A percentile compares a stretch with the other conserved stretches of the same genome.
Conservation (phyloP, 2,329 filamentous ascomycete genomes). For the Claviceps digitariae region DNA sequence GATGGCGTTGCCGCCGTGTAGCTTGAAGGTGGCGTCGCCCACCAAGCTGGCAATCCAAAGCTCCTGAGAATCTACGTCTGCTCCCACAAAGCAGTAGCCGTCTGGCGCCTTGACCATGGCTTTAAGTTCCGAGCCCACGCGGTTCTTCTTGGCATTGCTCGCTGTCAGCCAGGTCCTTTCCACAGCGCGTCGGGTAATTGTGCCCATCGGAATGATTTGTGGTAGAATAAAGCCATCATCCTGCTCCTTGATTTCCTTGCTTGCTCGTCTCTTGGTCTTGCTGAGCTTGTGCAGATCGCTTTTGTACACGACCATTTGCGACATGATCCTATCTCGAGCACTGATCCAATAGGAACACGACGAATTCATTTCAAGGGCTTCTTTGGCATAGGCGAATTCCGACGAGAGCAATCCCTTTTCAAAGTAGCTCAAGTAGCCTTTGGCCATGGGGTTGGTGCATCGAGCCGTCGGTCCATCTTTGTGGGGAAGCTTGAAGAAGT, state of each 20-base stretch:
- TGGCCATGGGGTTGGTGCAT: conserved; percentile 79
- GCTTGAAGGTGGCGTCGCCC: conserved; percentile 84
- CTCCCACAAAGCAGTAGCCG: conserved; percentile 88
- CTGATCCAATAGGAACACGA: conserved; percentile 99
- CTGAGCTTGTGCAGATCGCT: conserved; percentile 33
- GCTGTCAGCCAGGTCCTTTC: conserved; percentile 98
- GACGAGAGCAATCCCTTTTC: conserved; percentile 80
- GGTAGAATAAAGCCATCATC: conserved; percentile 70
- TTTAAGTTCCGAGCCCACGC: conserved; percentile 92
- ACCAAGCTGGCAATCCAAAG: conserved; percentile 96
- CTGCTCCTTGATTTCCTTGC: conserved; percentile 9
- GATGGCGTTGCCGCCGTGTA: conserved; percentile 93
- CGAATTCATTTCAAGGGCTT: conserved; percentile 95
- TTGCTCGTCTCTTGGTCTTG: conserved; percentile 3
- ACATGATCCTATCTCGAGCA: conserved; percentile 79
- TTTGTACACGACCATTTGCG: conserved; percentile 89
- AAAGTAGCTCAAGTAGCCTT: conserved; percentile 81
- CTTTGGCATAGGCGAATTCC: conserved; percentile 79
- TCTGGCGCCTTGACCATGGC: conserved; percentile 88
- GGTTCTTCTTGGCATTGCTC: conserved; percentile 90
- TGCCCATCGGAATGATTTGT: conserved; percentile 96
- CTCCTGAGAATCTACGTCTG: conserved; percentile 94
- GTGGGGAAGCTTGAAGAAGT: conserved; percentile 90
- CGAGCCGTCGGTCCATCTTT: conserved; percentile 82
- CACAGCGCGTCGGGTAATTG: conserved; percentile 83